phyloP scores from a whole-genome alignment of 495 filamentous ascomycete genomes.

The Aspergillus biplanus region DNA sequence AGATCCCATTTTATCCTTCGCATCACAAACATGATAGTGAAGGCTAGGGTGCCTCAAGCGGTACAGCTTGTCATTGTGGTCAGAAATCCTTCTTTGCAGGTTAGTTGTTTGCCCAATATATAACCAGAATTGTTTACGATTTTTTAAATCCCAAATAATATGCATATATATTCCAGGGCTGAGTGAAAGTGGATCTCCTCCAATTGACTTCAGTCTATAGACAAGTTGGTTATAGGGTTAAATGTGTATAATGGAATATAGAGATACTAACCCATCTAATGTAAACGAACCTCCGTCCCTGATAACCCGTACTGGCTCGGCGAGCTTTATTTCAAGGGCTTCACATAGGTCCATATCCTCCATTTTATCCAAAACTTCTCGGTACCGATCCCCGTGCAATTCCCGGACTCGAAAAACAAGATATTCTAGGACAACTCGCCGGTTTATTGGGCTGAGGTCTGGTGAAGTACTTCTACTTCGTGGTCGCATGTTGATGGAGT shows the following conservation, averaged over 20 bases:
- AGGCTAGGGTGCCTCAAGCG: conserved; percentile 1
- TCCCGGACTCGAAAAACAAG: too few relatives aligned
- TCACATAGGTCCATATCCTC: background rate
- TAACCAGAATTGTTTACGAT: conserved; percentile 1
- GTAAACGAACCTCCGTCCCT: background rate
- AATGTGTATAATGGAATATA: background rate
- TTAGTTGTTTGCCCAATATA: conserved; percentile 1
- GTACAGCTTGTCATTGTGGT: conserved; percentile 4
- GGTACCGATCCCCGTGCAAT: too few relatives aligned
- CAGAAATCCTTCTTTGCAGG: conserved; percentile 3
- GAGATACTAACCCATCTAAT: background rate
- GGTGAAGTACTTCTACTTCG: too few relatives aligned
- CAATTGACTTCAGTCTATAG: background rate
- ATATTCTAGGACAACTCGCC: too few relatives aligned
- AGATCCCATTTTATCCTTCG: background rate
- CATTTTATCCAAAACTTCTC: background rate
- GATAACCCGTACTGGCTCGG: background rate
- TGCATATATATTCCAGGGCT: background rate
- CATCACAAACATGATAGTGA: conserved; percentile 4
- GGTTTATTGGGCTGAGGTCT: too few relatives aligned
- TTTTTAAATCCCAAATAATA: background rate
- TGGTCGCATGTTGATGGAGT: too few relatives aligned
- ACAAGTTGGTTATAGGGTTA: background rate
- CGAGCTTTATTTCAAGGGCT: background rate
- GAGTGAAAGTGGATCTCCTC: background rate